Evolutionary conservation across 768 basidiomycete species (phyloP).

Genomic region (Boletus insuetus): DNA sequence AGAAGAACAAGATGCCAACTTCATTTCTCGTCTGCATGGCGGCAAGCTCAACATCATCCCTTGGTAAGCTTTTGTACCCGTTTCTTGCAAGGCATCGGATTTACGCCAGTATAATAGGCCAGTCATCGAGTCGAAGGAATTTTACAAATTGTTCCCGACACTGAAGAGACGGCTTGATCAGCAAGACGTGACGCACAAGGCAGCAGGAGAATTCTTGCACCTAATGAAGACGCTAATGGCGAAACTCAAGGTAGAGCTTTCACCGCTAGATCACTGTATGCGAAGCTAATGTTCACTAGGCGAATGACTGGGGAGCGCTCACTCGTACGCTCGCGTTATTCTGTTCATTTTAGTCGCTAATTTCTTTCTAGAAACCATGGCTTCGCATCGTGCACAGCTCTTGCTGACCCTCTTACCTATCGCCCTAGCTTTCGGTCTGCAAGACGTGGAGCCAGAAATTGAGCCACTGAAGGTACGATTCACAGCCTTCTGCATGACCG

Average conservation of each 20-base stretch:
- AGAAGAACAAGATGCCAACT: constrained; percentile 58
- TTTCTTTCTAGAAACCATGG: constrained; percentile 40
- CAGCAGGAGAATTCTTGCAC: constrained; percentile 52
- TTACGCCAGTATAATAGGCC: constrained; percentile 29
- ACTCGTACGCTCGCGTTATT: constrained; percentile 41
- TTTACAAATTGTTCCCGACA: constrained; percentile 49
- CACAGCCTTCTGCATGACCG: background rate
- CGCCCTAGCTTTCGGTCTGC: constrained; percentile 48
- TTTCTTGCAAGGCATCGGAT: background rate
- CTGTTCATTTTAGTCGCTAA: background rate
- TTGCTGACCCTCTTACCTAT: constrained; percentile 40
- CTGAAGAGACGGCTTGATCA: constrained; percentile 47
- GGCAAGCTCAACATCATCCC: constrained; percentile 56
- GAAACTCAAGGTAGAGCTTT: constrained; percentile 51
- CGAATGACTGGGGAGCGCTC: constrained; percentile 61
- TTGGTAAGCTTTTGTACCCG: constrained; percentile 34
- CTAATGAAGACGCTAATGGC: constrained; percentile 63
- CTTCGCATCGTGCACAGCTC: constrained; percentile 43
- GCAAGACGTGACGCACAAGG: constrained; percentile 46
- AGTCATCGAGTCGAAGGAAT: constrained; percentile 59
- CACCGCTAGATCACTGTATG: background rate
- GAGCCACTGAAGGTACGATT: constrained; percentile 50
- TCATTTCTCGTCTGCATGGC: constrained; percentile 55
- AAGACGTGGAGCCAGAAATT: constrained; percentile 42
- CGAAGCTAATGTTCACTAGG: constrained; percentile 32